These are phyloP conservation scores for Mimosa bimucronata DNA, from an alignment of 306 rosid genomes.

Conservation along the genomic window DNA sequence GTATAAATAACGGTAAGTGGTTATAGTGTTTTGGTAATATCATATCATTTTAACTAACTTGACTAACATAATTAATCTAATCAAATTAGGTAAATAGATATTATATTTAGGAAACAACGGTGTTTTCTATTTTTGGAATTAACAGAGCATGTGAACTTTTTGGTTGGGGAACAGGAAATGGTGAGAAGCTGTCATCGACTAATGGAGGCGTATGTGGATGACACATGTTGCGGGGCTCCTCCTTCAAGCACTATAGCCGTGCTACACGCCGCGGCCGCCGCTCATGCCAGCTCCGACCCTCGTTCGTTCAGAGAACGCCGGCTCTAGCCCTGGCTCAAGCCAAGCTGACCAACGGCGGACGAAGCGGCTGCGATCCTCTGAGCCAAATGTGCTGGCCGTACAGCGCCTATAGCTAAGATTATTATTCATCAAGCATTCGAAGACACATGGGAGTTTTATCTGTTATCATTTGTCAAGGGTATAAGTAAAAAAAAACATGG, in stretches of 20 bases:
- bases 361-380: conserved; percentile 20
- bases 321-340: background rate
- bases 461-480: background rate
- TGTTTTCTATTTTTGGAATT: background rate
- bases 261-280: conserved; percentile 10
- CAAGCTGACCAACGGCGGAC: background rate
- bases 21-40: no score
- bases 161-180: conserved; percentile 60
- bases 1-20: no score
- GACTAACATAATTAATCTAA: no score
- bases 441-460: background rate
- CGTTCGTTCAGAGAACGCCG: background rate
- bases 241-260: background rate
- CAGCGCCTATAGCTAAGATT: background rate
- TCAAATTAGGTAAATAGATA: no score
- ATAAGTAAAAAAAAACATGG: background rate
- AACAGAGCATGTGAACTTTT: conserved; percentile 27
- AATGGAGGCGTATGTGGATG: conserved; percentile 65
- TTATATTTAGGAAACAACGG: no score
- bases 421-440: background rate
- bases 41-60: no score
- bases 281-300: background rate
- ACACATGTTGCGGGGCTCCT: conserved; percentile 27
- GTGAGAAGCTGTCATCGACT: conserved; percentile 86
- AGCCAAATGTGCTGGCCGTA: background rate